Evolutionary conservation across 202 grass and related monocot genomes (phyloP).

Genomic region (Setaria italica): DNA sequence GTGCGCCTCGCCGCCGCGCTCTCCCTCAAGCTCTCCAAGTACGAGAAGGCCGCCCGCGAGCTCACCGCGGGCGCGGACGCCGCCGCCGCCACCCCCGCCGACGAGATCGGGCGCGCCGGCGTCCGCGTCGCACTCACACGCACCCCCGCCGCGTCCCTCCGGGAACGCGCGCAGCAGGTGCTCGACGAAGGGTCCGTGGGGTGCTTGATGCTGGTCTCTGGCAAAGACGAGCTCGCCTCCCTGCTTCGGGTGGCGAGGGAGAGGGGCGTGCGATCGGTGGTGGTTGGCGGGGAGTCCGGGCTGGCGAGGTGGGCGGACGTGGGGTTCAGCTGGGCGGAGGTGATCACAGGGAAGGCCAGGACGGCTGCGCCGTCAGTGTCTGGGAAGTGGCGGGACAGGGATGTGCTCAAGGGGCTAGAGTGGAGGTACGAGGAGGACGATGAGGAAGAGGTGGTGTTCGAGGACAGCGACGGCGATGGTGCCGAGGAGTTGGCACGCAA

Average conservation of each 20-base stretch:
- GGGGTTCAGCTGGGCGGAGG: constrained; percentile 54
- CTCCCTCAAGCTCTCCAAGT: constrained; percentile 70
- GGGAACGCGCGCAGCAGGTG: constrained; percentile 47
- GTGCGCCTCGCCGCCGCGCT: constrained; percentile 55
- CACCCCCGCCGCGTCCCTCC: constrained; percentile 34
- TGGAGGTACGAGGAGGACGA: constrained; percentile 53
- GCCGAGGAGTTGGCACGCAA: background rate
- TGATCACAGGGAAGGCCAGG: constrained; percentile 54
- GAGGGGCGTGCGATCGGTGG: constrained; percentile 59
- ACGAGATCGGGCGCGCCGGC: constrained; percentile 55
- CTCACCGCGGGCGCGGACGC: constrained; percentile 41
- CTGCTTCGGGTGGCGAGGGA: constrained; percentile 53
- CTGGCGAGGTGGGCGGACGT: constrained; percentile 60
- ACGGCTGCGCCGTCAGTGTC: constrained; percentile 41
- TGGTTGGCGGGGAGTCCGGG: constrained; percentile 54
- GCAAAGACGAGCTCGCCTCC: constrained; percentile 40
- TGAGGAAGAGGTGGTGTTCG: constrained; percentile 48
- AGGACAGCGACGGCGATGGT: constrained; percentile 15
- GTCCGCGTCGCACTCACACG: constrained; percentile 43
- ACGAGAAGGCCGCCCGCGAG: constrained; percentile 67
- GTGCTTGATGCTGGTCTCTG: constrained; percentile 62
- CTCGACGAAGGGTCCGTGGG: constrained; percentile 55
- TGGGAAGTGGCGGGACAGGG: constrained; percentile 51
- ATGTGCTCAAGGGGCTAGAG: constrained; percentile 47
- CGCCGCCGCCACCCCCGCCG: constrained; percentile 36